phyloP scores from a whole-genome alignment of 2,329 filamentous ascomycete genomes.

The Westerdykella sp. region DNA sequence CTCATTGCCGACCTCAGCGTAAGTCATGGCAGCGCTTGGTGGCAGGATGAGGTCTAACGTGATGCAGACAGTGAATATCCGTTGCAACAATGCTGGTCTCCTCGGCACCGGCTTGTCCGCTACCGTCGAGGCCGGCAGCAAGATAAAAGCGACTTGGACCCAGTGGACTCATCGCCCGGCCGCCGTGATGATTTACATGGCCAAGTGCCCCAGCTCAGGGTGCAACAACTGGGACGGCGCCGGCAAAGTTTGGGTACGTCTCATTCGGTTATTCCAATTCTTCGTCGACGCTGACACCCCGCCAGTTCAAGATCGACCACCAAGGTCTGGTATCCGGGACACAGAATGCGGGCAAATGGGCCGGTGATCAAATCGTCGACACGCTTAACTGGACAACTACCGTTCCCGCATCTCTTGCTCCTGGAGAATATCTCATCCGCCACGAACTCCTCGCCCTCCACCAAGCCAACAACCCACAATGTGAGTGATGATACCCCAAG shows the following conservation, averaged over 20 bases:
- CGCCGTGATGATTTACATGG: conserved; percentile 50
- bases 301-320: conserved; percentile 52
- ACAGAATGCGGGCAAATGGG: conserved; percentile 45
- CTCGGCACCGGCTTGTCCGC: conserved; percentile 37
- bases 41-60: neutral
- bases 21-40: neutral
- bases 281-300: conserved; percentile 2
- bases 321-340: conserved; percentile 44
- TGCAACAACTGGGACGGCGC: conserved; percentile 48
- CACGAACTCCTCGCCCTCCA: conserved; percentile 54
- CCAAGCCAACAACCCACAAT: conserved; percentile 47
- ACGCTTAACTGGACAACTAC: conserved; percentile 47
- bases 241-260: conserved; percentile 42
- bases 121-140: conserved; percentile 43
- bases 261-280: neutral
- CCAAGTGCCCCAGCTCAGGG: conserved; percentile 42
- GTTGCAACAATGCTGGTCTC: conserved; percentile 27
- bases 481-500: conserved; percentile 11
- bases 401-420: conserved; percentile 42
- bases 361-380: conserved; percentile 42
- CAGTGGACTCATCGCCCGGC: conserved; percentile 55
- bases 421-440: conserved; percentile 52
- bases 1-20: conserved; percentile 22
- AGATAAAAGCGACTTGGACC: conserved; percentile 47
- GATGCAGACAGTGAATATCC: conserved; percentile 21